phyloP scores from a whole-genome alignment of 306 rosid species.

The Cucumis melo region DNA sequence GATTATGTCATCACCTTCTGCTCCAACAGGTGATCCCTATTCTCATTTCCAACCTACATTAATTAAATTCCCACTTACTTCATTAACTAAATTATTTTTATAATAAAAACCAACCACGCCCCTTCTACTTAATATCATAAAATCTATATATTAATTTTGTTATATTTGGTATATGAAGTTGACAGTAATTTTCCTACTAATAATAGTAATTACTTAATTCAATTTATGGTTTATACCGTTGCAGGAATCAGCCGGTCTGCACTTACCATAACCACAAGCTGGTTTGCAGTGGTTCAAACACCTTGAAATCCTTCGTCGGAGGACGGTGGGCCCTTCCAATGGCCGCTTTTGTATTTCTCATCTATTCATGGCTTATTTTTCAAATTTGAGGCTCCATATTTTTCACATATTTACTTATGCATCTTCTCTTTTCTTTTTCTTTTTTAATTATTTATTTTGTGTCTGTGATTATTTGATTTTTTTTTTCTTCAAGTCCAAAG shows the following conservation, averaged over 20 bases:
- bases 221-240: neutral
- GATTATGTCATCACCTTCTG: constrained; percentile 68
- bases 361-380: constrained; percentile 16
- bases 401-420: neutral
- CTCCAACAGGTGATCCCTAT: constrained; percentile 34
- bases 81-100: too few species aligned
- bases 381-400: neutral
- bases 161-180: too few species aligned
- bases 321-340: constrained; percentile 23
- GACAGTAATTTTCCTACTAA: too few species aligned
- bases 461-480: neutral
- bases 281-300: constrained; percentile 48
- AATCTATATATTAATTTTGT: too few species aligned
- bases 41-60: too few species aligned
- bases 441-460: too few species aligned
- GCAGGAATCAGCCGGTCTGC: constrained; percentile 59
- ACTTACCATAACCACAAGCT: constrained; percentile 45
- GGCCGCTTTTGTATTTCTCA: constrained; percentile 12
- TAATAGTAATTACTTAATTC: too few species aligned
- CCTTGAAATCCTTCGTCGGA: constrained; percentile 25
- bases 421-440: too few species aligned
- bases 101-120: too few species aligned
- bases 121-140: too few species aligned
- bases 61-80: too few species aligned
- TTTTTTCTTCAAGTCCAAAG: too few species aligned